Conservation (phyloP, 1,284 basidiomycete species). For the Bjerkandera adusta region DNA sequence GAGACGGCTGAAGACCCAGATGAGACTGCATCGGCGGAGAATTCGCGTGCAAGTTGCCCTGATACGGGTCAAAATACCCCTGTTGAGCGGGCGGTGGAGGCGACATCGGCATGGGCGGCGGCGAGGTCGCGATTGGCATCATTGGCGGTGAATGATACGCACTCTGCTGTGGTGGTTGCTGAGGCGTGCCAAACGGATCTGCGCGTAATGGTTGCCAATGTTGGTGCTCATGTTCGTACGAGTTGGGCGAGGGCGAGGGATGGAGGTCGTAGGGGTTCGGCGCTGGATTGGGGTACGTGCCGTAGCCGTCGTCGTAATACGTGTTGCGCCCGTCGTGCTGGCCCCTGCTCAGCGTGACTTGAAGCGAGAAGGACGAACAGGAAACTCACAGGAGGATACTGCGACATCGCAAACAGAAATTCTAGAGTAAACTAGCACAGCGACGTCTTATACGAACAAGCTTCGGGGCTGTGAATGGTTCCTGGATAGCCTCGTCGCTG, state of each 20-base stretch:
- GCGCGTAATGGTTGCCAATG: slow-evolving; percentile 27
- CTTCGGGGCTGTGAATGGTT: slow-evolving; percentile 9
- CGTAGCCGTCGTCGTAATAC: slow-evolving; percentile 30
- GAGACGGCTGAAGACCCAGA: background rate
- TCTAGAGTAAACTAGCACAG: background rate
- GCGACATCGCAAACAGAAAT: slow-evolving; percentile 14
- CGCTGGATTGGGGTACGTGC: slow-evolving; percentile 22
- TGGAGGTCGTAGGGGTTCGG: slow-evolving; percentile 26
- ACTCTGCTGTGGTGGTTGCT: slow-evolving; percentile 16
- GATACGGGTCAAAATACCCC: slow-evolving; percentile 12
- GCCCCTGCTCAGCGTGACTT: slow-evolving; percentile 12
- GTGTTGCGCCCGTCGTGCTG: slow-evolving; percentile 25
- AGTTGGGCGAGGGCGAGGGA: slow-evolving; percentile 26
- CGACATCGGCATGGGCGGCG: no score
- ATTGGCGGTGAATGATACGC: slow-evolving; percentile 13
- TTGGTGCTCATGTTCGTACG: slow-evolving; percentile 35
- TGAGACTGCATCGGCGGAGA: slow-evolving; percentile 6
- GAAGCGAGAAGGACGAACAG: background rate
- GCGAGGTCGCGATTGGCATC: no score
- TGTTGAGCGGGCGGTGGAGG: slow-evolving; percentile 9
- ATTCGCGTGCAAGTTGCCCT: slow-evolving; percentile 1
- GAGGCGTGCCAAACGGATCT: slow-evolving; percentile 26
- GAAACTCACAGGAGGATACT: slow-evolving; percentile 18
- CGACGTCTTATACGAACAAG: background rate
- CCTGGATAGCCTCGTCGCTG: background rate